These are phyloP conservation scores for Lagenaria siceraria DNA, from an alignment of 306 rosid species.

Conservation along the genomic window DNA sequence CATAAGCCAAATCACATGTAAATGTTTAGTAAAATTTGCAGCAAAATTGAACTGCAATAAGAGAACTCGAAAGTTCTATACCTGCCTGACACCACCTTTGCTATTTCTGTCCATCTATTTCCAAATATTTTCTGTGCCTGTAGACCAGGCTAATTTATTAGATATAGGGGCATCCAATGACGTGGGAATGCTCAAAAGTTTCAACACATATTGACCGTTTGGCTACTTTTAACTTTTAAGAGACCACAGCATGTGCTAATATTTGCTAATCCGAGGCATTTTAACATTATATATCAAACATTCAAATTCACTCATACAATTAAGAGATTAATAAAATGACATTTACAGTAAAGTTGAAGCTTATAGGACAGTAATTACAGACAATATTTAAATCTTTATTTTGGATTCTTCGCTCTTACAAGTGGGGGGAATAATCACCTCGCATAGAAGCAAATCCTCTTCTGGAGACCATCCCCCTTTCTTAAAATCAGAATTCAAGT, in stretches of 20 bases:
- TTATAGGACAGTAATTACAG: not conserved
- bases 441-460: slow-evolving; percentile 90
- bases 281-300: not conserved
- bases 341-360: not conserved
- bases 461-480: slow-evolving; percentile 99
- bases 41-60: not conserved
- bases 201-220: not conserved
- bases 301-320: not conserved
- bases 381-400: not conserved
- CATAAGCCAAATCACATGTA: slow-evolving; percentile 7
- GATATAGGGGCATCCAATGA: slow-evolving; percentile 6
- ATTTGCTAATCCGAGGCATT: not conserved
- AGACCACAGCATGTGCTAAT: slow-evolving; percentile 1
- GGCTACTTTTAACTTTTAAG: slow-evolving; percentile 7
- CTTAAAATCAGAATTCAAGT: slow-evolving; percentile 96
- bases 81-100: slow-evolving; percentile 99
- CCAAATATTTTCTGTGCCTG: slow-evolving; percentile 97
- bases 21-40: not conserved
- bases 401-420: not conserved
- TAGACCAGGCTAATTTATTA: slow-evolving; percentile 23
- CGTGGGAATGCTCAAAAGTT: slow-evolving; percentile 5
- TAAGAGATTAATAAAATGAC: not conserved
- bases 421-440: slow-evolving; percentile 36
- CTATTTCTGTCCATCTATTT: slow-evolving; percentile 98
- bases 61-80: slow-evolving; percentile 19